Conservation (phyloP, 1,284 basidiomycete species). For the Trichosporon coremiiforme region DNA sequence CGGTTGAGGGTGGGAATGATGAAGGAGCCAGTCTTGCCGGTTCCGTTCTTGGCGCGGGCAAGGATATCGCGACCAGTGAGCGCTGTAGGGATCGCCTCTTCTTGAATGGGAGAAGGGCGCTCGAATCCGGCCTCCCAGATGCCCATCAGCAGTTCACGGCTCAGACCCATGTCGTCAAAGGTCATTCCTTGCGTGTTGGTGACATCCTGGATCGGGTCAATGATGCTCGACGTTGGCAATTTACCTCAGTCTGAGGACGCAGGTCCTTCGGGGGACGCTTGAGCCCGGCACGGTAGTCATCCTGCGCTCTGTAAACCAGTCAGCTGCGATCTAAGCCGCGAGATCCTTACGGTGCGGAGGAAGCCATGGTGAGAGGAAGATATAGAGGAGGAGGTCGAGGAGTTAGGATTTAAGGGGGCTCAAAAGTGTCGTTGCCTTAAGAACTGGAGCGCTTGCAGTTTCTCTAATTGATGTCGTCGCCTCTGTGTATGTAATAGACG, state of each 20-base stretch:
- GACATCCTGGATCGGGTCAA: slow-evolving; percentile 65
- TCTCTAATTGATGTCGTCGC: neutral
- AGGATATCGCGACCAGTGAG: slow-evolving; percentile 87
- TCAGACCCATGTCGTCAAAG: slow-evolving; percentile 83
- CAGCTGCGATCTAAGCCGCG: neutral
- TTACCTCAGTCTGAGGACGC: slow-evolving; percentile 83
- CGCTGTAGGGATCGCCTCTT: slow-evolving; percentile 90
- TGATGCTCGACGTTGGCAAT: slow-evolving; percentile 18
- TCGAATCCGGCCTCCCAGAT: slow-evolving; percentile 98
- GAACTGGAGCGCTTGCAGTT: neutral
- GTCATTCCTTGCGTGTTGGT: slow-evolving; percentile 85
- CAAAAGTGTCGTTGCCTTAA: neutral
- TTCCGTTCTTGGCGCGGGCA: slow-evolving; percentile 62
- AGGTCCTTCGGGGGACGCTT: slow-evolving; percentile 84
- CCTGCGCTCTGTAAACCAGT: slow-evolving; percentile 26
- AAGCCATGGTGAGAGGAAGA: slow-evolving; percentile 47
- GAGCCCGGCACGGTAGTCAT: slow-evolving; percentile 59
- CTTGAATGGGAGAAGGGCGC: slow-evolving; percentile 94
- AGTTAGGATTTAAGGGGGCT: neutral
- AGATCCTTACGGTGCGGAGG: slow-evolving; percentile 47
- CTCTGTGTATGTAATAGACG: neutral
- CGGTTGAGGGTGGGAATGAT: slow-evolving; percentile 95
- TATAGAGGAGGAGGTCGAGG: neutral
- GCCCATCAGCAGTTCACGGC: slow-evolving; percentile 81
- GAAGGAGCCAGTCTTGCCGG: slow-evolving; percentile 83